Conservation (phyloP, 2,329 filamentous ascomycete genomes). For the Xylariaceae sp. region DNA sequence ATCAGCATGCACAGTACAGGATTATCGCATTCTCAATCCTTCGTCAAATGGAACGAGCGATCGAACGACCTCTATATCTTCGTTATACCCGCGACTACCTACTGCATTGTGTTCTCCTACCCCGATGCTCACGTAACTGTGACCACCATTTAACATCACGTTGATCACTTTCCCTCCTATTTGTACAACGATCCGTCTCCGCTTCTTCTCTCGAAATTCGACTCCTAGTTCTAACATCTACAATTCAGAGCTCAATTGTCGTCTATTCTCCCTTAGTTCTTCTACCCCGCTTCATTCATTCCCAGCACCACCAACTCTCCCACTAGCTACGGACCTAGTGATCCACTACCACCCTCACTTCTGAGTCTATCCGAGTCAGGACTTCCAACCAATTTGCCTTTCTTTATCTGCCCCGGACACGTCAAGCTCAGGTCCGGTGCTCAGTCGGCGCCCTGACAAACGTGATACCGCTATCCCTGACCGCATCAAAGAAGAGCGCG, state of each 20-base stretch:
- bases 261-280: background rate
- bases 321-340: slow-evolving; percentile 8
- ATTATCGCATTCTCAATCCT: no score
- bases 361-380: slow-evolving; percentile 23
- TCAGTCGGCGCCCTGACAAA: no score
- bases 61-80: slow-evolving; percentile 2
- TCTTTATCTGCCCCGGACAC: background rate
- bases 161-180: background rate
- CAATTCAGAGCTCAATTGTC: no score
- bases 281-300: slow-evolving; percentile 21
- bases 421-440: no score
- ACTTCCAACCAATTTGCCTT: background rate
- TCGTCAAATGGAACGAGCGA: slow-evolving; percentile 9
- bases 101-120: background rate
- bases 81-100: slow-evolving; percentile 1
- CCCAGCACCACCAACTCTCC: slow-evolving; percentile 2
- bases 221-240: no score
- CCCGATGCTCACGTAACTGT: no score
- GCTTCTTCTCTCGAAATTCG: no score
- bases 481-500: slow-evolving; percentile 1
- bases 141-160: background rate
- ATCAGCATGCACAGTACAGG: background rate
- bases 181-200: no score
- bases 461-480: no score
- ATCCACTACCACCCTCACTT: slow-evolving; percentile 13